Conservation (phyloP, 2,329 filamentous ascomycete genomes). For the Dactylonectria macrodidyma region DNA sequence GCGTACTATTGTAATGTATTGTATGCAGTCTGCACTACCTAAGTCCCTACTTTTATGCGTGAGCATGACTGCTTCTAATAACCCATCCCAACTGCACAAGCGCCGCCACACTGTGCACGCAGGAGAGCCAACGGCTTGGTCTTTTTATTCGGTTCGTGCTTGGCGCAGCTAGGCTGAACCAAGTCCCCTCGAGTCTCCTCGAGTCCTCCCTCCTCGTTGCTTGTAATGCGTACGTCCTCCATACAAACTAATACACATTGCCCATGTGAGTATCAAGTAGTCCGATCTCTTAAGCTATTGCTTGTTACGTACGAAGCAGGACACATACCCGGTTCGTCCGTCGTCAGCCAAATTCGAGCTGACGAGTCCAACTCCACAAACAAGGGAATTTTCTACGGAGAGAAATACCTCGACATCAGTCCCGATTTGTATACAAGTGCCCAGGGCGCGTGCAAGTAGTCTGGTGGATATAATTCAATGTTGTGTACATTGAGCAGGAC, state of each 20-base stretch:
- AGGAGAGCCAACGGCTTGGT: neutral
- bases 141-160: neutral
- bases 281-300: neutral
- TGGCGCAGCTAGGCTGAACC: neutral
- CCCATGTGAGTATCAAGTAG: neutral
- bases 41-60: too few relatives aligned
- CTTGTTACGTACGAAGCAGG: too few relatives aligned
- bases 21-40: too few relatives aligned
- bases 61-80: too few relatives aligned
- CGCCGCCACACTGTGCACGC: conserved; percentile 13
- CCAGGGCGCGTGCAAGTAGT: neutral
- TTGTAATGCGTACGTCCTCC: neutral
- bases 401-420: neutral
- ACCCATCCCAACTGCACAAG: conserved; percentile 13
- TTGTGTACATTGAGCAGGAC: too few relatives aligned
- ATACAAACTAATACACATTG: neutral
- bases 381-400: neutral
- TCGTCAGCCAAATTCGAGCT: neutral
- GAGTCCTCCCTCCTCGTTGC: neutral
- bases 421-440: neutral
- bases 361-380: neutral
- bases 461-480: too few relatives aligned
- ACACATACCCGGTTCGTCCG: neutral
- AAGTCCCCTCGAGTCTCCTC: neutral
- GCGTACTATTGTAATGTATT: too few relatives aligned